These are phyloP conservation scores for Euryodendron excelsum DNA, from an alignment of 148 eudicot species.

Conservation along the genomic window DNA sequence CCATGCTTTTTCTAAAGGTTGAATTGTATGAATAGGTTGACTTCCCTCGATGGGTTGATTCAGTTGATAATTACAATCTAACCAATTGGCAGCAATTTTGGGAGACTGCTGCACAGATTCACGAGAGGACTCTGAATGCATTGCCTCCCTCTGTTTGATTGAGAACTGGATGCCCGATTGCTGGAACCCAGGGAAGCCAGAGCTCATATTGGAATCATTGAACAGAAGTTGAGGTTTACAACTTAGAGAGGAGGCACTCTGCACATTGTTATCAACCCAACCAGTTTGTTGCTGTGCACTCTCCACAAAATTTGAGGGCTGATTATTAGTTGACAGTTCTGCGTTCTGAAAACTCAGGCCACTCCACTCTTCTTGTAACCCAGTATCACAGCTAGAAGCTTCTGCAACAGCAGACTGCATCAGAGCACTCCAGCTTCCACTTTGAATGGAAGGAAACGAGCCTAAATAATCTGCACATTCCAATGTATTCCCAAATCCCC, in stretches of 20 bases:
- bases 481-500: slow-evolving; percentile 19
- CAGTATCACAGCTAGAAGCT: slow-evolving; percentile 60
- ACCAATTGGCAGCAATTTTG: slow-evolving; percentile 18
- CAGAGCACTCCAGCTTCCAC: slow-evolving; percentile 85
- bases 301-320: slow-evolving; percentile 25
- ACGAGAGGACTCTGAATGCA: slow-evolving; percentile 28
- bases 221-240: slow-evolving; percentile 29
- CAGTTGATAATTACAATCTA: slow-evolving; percentile 22
- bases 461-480: slow-evolving; percentile 24
- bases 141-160: slow-evolving; percentile 21
- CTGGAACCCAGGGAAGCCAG: slow-evolving; percentile 36
- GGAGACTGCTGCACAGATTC: slow-evolving; percentile 30
- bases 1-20: slow-evolving; percentile 27
- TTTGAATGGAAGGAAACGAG: slow-evolving; percentile 48
- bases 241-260: slow-evolving; percentile 18
- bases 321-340: slow-evolving; percentile 38
- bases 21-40: slow-evolving; percentile 22
- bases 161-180: slow-evolving; percentile 25
- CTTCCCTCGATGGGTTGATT: slow-evolving; percentile 23
- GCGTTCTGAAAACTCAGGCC: slow-evolving; percentile 57
- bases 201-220: slow-evolving; percentile 20
- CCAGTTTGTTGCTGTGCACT: slow-evolving; percentile 24
- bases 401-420: slow-evolving; percentile 87
- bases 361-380: slow-evolving; percentile 65
- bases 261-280: slow-evolving; percentile 35